Conservation (phyloP, 371 early-diverging fungal species). For the Mortierella sp. region DNA sequence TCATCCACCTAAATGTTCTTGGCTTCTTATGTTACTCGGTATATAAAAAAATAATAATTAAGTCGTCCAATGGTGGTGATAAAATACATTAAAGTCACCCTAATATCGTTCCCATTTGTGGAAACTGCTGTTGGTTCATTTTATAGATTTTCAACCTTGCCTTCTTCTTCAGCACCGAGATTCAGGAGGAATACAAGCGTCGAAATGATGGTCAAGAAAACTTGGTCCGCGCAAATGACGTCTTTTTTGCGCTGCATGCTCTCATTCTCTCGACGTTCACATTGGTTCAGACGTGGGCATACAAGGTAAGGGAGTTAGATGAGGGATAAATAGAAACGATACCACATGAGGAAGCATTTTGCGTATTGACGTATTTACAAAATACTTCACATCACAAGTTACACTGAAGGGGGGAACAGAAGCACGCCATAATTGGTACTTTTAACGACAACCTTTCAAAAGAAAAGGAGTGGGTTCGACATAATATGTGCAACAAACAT, state of each 20-base stretch:
- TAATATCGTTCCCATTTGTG: background rate
- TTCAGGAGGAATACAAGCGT: conserved; percentile 81
- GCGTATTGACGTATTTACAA: too few species aligned
- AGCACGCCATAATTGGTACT: background rate
- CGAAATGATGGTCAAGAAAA: conserved; percentile 77
- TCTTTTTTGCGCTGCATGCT: conserved; percentile 91
- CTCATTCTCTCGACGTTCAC: conserved; percentile 76
- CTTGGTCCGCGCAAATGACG: conserved; percentile 89
- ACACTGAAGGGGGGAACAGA: background rate
- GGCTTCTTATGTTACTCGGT: conserved; percentile 91
- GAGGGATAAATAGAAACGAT: background rate
- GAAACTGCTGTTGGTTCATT: too few species aligned
- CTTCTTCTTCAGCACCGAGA: conserved; percentile 74
- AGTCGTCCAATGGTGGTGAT: background rate
- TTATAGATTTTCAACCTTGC: conserved; percentile 78
- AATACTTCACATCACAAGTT: background rate
- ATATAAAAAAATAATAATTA: conserved; percentile 8
- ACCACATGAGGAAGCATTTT: background rate
- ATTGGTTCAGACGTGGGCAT: conserved; percentile 77
- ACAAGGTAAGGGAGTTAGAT: conserved; percentile 66
- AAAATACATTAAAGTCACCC: background rate
- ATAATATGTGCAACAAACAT: background rate
- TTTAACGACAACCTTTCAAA: background rate
- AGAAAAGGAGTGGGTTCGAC: background rate
- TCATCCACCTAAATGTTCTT: conserved; percentile 84